Evolutionary conservation across 305 asterid species (phyloP).

Genomic region (Rubia balearica): DNA sequence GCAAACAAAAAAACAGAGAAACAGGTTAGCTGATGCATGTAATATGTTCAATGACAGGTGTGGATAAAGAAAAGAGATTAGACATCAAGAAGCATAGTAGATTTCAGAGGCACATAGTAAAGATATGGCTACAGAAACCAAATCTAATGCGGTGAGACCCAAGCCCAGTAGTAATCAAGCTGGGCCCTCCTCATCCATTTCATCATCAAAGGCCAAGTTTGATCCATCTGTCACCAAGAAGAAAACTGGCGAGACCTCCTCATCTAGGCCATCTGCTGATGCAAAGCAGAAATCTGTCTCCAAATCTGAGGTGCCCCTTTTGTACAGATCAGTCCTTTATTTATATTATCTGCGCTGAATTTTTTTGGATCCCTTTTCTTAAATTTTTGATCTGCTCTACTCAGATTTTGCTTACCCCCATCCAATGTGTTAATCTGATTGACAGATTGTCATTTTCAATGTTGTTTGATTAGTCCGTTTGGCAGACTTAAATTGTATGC

Average conservation of each 20-base stretch:
- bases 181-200: slow-evolving; percentile 23
- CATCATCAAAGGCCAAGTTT: slow-evolving; percentile 34
- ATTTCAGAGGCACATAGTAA: not conserved
- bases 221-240: slow-evolving; percentile 47
- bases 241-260: slow-evolving; percentile 33
- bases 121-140: slow-evolving; percentile 28
- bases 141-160: slow-evolving; percentile 26
- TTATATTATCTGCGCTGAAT: slow-evolving; percentile 2
- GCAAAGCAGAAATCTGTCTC: slow-evolving; percentile 37
- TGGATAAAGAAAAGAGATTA: slow-evolving; percentile 9
- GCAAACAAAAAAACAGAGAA: not conserved
- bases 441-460: not conserved
- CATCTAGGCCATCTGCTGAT: slow-evolving; percentile 38
- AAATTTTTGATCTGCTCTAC: not conserved
- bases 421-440: not conserved
- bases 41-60: not conserved
- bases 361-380: slow-evolving; percentile 6
- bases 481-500: not conserved
- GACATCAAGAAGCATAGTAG: not conserved
- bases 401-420: not conserved
- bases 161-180: slow-evolving; percentile 21
- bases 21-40: slow-evolving; percentile 10
- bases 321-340: slow-evolving; percentile 13
- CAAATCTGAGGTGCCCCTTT: slow-evolving; percentile 33
- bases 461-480: not conserved